Conservation (phyloP, 306 rosid genomes). For the Begonia loranthoides region DNA sequence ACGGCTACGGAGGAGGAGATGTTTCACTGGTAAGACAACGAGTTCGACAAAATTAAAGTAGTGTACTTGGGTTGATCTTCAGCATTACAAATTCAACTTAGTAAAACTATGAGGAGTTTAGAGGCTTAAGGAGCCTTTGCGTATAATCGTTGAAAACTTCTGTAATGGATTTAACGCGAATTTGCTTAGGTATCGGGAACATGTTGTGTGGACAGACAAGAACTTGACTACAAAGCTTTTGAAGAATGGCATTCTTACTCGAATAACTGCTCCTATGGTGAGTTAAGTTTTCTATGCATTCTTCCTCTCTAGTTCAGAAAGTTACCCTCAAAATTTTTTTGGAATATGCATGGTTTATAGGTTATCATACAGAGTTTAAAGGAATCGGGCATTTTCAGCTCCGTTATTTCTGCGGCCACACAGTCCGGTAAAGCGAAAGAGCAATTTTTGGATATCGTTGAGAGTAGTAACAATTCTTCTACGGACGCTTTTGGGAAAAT, state of each 20-base stretch:
- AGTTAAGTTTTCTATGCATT: constrained; percentile 7
- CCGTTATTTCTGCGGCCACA: constrained; percentile 41
- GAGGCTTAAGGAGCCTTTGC: too few relatives aligned
- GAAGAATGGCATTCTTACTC: constrained; percentile 79
- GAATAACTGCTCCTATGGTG: constrained; percentile 79
- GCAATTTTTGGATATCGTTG: constrained; percentile 38
- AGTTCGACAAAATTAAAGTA: background rate
- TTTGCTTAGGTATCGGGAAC: constrained; percentile 62
- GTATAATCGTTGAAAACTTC: too few relatives aligned
- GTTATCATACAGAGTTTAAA: constrained; percentile 58
- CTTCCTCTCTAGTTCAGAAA: background rate
- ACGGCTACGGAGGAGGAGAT: constrained; percentile 94
- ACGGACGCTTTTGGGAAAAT: too few relatives aligned
- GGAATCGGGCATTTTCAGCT: constrained; percentile 57
- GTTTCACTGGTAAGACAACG: constrained; percentile 58
- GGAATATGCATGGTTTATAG: constrained; percentile 18
- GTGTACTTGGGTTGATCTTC: too few relatives aligned
- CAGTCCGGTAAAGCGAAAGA: constrained; percentile 40
- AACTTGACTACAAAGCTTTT: constrained; percentile 47
- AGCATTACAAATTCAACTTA: too few relatives aligned
- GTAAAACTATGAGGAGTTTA: too few relatives aligned
- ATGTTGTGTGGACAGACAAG: constrained; percentile 74
- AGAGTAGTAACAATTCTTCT: constrained; percentile 65
- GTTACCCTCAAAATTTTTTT: too few relatives aligned
- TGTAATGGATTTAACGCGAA: too few relatives aligned